A percentile compares a stretch with the other conserved stretches of the same genome.
These are phyloP conservation scores for Leavenworthia alabamica DNA, from an alignment of 345 rosid species.

Conservation along the genomic window DNA sequence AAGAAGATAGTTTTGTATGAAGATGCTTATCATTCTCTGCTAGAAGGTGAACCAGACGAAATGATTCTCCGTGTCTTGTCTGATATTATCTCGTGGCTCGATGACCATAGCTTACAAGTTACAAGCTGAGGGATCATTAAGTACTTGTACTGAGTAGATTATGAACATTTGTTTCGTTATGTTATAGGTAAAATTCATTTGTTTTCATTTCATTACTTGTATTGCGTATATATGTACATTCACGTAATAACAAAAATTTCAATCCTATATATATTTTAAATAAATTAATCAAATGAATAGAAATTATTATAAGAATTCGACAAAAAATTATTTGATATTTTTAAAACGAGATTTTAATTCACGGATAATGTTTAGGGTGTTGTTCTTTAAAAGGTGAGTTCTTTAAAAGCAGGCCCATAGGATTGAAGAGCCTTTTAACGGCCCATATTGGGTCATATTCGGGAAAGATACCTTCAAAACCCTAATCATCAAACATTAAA, in stretches of 20 bases:
- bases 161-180: conserved; percentile 1
- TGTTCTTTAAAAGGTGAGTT: neutral
- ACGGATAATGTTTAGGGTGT: neutral
- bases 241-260: too few relatives aligned
- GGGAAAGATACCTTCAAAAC: conserved; percentile 10
- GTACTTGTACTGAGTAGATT: neutral
- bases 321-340: too few relatives aligned
- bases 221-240: too few relatives aligned
- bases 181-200: neutral
- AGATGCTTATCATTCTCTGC: conserved; percentile 65
- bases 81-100: conserved; percentile 79
- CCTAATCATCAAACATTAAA: conserved; percentile 24
- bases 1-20: conserved; percentile 60
- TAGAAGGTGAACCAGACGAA: conserved; percentile 93
- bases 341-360: too few relatives aligned
- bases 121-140: conserved; percentile 3
- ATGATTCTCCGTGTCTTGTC: conserved; percentile 50
- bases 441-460: neutral
- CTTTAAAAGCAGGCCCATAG: neutral
- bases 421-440: neutral
- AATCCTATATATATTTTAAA: too few relatives aligned
- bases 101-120: conserved; percentile 37
- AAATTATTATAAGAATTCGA: too few relatives aligned
- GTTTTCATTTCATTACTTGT: too few relatives aligned
- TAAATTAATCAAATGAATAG: too few relatives aligned